Evolutionary conservation across 73 alveolate species (phyloP).

Genomic region (Breviolum minutum): DNA sequence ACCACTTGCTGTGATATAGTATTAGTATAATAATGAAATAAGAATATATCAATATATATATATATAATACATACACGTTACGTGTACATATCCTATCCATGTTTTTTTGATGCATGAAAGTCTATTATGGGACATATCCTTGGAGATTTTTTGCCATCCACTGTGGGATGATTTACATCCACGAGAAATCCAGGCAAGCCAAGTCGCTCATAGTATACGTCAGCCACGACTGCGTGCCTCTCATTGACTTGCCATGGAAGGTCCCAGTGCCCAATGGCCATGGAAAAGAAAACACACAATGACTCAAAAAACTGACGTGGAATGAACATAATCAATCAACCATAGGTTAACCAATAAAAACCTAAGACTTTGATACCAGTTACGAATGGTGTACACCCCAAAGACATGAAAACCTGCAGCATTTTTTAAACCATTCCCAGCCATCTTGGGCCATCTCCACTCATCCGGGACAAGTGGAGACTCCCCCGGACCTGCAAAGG

Average conservation of each 20-base stretch:
- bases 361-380: neutral
- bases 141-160: too few relatives aligned
- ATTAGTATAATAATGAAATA: too few relatives aligned
- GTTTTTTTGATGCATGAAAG: neutral
- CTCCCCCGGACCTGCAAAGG: conserved; percentile 52
- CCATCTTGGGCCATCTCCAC: neutral
- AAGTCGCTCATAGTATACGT: conserved; percentile 74
- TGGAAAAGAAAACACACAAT: neutral
- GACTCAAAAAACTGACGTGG: neutral
- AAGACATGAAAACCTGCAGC: too few relatives aligned
- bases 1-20: neutral
- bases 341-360: neutral
- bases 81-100: neutral
- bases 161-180: too few relatives aligned
- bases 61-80: too few relatives aligned
- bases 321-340: neutral
- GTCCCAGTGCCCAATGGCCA: neutral
- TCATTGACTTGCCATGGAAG: neutral
- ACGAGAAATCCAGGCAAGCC: neutral
- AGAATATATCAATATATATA: too few relatives aligned
- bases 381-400: too few relatives aligned
- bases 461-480: neutral
- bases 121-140: neutral
- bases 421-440: too few relatives aligned
- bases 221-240: conserved; percentile 86